phyloP scores from a whole-genome alignment of 2,329 filamentous ascomycete genomes.

The Exophiala sp. region DNA sequence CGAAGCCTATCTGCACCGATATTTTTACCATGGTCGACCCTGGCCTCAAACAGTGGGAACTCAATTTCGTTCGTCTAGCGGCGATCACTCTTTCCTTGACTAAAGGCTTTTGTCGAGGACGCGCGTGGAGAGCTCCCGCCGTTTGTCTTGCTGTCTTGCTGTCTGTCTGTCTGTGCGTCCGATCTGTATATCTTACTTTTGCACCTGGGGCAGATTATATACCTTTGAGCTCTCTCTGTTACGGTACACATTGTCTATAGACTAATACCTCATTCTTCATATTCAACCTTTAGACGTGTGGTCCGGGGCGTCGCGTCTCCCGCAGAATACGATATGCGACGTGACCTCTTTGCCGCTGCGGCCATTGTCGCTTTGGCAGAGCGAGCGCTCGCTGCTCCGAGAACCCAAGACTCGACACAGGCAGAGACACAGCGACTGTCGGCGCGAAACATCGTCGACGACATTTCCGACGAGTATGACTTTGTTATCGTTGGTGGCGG shows the following conservation, averaged over 20 bases:
- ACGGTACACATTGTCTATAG: neutral
- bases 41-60: neutral
- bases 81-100: neutral
- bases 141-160: too few species aligned
- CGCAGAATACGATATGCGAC: conserved; percentile 11
- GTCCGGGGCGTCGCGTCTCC: neutral
- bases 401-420: conserved; percentile 24
- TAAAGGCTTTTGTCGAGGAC: neutral
- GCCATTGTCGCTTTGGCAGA: conserved; percentile 17
- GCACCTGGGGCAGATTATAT: neutral
- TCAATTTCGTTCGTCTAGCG: neutral
- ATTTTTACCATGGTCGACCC: neutral
- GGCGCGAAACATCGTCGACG: conserved; percentile 26
- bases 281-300: neutral
- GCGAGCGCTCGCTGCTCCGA: conserved; percentile 23
- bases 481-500: conserved; percentile 34
- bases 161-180: too few species aligned
- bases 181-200: neutral
- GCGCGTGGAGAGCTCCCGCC: neutral
- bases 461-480: conserved; percentile 31
- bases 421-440: conserved; percentile 23
- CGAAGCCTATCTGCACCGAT: too few species aligned
- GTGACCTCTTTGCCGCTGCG: conserved; percentile 3
- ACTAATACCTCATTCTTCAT: neutral
- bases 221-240: neutral